Conservation (phyloP, 495 filamentous ascomycete species). For the Parachaetomium inaequale region DNA sequence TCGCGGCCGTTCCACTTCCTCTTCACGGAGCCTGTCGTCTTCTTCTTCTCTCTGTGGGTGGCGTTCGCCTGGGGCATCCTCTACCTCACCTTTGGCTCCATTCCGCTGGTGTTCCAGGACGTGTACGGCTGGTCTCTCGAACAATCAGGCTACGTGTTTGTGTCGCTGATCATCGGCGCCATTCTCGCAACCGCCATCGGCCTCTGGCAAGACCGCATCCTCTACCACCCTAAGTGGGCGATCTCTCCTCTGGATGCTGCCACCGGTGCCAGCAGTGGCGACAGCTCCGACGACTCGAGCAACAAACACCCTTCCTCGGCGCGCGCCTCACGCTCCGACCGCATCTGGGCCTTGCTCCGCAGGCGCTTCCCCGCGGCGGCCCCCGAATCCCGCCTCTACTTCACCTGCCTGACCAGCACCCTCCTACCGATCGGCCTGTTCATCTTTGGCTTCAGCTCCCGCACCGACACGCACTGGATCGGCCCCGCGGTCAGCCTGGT, state of each 20-base stretch:
- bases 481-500: constrained; percentile 67
- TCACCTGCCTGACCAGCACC: constrained; percentile 68
- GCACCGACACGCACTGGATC: constrained; percentile 68
- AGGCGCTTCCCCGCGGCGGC: constrained; percentile 45
- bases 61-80: constrained; percentile 87
- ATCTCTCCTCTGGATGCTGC: neutral
- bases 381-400: constrained; percentile 79
- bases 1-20: constrained; percentile 83
- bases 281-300: neutral
- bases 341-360: constrained; percentile 39
- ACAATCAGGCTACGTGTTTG: constrained; percentile 69
- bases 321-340: neutral
- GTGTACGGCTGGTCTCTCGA: constrained; percentile 67
- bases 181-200: constrained; percentile 67
- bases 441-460: constrained; percentile 75
- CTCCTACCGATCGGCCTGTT: constrained; percentile 63
- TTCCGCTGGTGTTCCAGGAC: constrained; percentile 71
- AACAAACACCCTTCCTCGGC: neutral
- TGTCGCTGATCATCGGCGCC: constrained; percentile 64
- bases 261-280: constrained; percentile 22
- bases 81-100: constrained; percentile 74
- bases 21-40: constrained; percentile 86
- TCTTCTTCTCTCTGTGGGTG: constrained; percentile 91
- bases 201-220: constrained; percentile 62
- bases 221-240: constrained; percentile 42